Percentiles rank a stretch among this genome's conserved stretches.
phyloP scores from a whole-genome alignment of 495 filamentous ascomycete species.

The Chaetomidium leptoderma region DNA sequence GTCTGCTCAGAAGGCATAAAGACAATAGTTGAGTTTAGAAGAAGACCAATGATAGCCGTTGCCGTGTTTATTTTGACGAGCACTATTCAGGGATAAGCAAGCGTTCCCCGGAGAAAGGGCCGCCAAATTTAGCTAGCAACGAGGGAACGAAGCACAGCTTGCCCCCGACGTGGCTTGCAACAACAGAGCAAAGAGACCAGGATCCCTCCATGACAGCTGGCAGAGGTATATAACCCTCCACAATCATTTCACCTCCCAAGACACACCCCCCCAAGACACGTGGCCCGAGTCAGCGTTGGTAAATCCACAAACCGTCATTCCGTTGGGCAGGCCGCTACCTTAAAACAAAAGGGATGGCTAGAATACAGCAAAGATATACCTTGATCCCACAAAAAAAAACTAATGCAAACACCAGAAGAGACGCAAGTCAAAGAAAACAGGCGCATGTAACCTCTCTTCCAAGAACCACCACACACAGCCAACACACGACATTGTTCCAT shows the following conservation, averaged over 20 bases:
- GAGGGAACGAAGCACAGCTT: no score
- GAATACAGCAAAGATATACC: not conserved
- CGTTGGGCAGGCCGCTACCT: not conserved
- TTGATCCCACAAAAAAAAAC: not conserved
- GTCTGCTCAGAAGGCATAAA: no score
- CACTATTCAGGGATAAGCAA: no score
- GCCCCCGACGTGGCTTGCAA: no score
- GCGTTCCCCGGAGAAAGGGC: no score
- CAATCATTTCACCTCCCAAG: not conserved
- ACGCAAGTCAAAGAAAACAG: not conserved
- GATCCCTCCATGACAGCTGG: no score
- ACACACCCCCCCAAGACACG: not conserved
- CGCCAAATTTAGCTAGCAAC: no score
- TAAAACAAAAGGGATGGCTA: conserved; percentile 1
- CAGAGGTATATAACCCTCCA: no score
- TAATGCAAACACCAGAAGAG: not conserved
- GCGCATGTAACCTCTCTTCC: not conserved
- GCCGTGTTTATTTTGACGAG: no score
- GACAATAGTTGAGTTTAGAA: no score
- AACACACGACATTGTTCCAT: not conserved
- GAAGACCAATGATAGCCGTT: no score
- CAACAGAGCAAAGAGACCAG: no score
- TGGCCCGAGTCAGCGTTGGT: not conserved
- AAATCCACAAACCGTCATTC: not conserved
- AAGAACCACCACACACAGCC: not conserved